phyloP scores from a whole-genome alignment of 2,329 filamentous ascomycete genomes.

The Nemania sp. region DNA sequence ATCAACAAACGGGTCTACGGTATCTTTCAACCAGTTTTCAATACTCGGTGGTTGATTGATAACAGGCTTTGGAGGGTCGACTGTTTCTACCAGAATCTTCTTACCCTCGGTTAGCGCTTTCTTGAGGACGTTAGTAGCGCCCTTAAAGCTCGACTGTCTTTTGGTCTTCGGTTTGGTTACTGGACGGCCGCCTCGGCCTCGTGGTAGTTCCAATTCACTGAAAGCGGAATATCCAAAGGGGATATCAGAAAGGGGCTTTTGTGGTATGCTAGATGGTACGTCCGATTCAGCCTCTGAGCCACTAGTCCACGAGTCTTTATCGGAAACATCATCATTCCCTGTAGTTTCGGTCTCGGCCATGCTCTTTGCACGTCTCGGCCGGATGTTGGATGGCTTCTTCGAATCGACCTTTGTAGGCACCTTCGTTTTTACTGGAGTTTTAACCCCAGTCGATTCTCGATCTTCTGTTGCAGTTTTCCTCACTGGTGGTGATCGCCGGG shows the following conservation, averaged over 20 bases:
- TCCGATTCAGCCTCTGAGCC: constrained; percentile 52
- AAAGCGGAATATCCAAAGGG: constrained; percentile 76
- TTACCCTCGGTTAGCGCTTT: constrained; percentile 73
- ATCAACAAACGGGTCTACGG: constrained; percentile 72
- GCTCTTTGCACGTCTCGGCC: constrained; percentile 42
- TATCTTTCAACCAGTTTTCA: constrained; percentile 73
- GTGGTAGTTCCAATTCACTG: constrained; percentile 70
- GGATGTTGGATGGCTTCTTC: constrained; percentile 43
- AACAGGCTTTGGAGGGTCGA: constrained; percentile 63
- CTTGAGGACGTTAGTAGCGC: constrained; percentile 72
- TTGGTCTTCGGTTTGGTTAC: constrained; percentile 61
- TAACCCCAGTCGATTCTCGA: constrained; percentile 50
- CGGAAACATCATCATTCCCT: constrained; percentile 50
- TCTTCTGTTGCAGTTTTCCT: constrained; percentile 54
- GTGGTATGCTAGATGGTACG: constrained; percentile 57
- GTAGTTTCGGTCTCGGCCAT: constrained; percentile 47
- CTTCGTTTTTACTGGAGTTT: constrained; percentile 56
- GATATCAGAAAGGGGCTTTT: constrained; percentile 70
- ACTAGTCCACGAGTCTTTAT: constrained; percentile 51
- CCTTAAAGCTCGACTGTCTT: constrained; percentile 68
- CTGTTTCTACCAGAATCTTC: constrained; percentile 72
- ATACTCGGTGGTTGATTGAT: constrained; percentile 72
- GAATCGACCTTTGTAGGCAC: constrained; percentile 41
- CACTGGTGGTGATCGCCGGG: constrained; percentile 46
- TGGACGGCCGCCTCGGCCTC: constrained; percentile 61